These are phyloP conservation scores for Vaccinium myrtillus DNA, from an alignment of 148 eudicot species.

Conservation along the genomic window DNA sequence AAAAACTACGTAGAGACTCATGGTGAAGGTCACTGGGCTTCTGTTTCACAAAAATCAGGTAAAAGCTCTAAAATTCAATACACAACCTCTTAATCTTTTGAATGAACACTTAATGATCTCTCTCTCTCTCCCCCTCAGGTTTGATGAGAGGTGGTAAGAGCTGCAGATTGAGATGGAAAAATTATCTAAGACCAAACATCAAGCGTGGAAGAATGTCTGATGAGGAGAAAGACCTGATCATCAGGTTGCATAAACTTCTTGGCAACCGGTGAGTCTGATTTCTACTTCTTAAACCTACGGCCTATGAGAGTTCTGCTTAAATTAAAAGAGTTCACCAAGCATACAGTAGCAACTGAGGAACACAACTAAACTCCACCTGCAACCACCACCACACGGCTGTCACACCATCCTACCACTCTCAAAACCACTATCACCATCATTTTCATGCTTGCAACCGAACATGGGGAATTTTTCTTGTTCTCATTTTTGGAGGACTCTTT, in stretches of 20 bases:
- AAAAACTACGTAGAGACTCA: slow-evolving; percentile 33
- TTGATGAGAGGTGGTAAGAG: slow-evolving; percentile 32
- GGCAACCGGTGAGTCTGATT: slow-evolving; percentile 20
- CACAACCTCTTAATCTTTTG: not conserved
- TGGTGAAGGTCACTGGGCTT: slow-evolving; percentile 37
- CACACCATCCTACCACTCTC: not conserved
- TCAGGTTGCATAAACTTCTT: slow-evolving; percentile 25
- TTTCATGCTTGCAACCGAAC: not conserved
- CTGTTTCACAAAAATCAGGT: slow-evolving; percentile 32
- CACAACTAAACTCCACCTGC: not conserved
- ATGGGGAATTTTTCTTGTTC: not conserved
- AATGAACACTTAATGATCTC: not conserved
- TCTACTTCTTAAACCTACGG: not conserved
- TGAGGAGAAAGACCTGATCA: slow-evolving; percentile 23
- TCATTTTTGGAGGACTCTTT: not conserved
- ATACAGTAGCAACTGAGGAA: not conserved
- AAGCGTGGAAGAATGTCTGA: slow-evolving; percentile 29
- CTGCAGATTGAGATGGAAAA: slow-evolving; percentile 40
- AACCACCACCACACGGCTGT: not conserved
- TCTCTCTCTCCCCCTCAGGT: slow-evolving; percentile 18
- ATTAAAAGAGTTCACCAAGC: not conserved
- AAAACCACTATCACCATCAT: not conserved
- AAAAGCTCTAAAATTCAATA: not conserved
- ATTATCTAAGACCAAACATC: slow-evolving; percentile 35
- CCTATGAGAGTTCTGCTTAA: not conserved